phyloP scores from a whole-genome alignment of 1,284 basidiomycete genomes.

The Tilletia caries region DNA sequence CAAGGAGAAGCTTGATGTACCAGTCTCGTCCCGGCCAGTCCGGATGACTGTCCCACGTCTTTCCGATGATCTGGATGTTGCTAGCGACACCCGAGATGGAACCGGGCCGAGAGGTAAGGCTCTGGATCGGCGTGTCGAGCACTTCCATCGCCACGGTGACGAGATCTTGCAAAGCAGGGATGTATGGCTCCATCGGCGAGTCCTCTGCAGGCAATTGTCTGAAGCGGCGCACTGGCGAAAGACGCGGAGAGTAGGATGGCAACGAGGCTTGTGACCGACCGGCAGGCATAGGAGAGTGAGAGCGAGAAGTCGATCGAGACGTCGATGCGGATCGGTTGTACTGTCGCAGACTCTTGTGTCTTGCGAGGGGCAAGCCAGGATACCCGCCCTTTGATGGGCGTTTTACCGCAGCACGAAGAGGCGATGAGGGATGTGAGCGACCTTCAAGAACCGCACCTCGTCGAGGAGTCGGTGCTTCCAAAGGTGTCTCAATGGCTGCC shows the following conservation, averaged over 20 bases:
- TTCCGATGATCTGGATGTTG: conserved; percentile 83
- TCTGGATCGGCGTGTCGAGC: conserved; percentile 78
- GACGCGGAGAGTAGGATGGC: conserved; percentile 35
- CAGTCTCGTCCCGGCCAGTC: conserved; percentile 97
- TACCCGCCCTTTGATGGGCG: conserved; percentile 17
- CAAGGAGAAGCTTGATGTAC: conserved; percentile 85
- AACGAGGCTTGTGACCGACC: conserved; percentile 37
- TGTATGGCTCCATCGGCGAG: conserved; percentile 50
- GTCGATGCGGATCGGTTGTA: conserved; percentile 59
- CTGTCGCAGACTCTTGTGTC: conserved; percentile 6
- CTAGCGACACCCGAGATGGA: conserved; percentile 81
- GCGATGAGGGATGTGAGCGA: conserved; percentile 23
- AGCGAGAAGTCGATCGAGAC: conserved; percentile 93
- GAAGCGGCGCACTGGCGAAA: conserved; percentile 37
- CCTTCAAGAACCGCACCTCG: conserved; percentile 18
- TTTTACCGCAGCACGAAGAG: conserved; percentile 26
- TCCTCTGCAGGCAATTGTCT: conserved; percentile 37
- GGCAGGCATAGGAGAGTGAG: conserved; percentile 80
- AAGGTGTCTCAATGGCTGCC: not conserved
- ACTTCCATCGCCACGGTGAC: conserved; percentile 93
- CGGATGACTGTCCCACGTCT: conserved; percentile 92
- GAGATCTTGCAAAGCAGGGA: conserved; percentile 84
- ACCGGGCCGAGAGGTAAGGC: conserved; percentile 79
- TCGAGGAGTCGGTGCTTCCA: conserved; percentile 15
- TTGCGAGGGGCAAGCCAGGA: not conserved